phyloP scores from a whole-genome alignment of 2,329 filamentous ascomycete genomes.

The Chalaropsis thielavioides region DNA sequence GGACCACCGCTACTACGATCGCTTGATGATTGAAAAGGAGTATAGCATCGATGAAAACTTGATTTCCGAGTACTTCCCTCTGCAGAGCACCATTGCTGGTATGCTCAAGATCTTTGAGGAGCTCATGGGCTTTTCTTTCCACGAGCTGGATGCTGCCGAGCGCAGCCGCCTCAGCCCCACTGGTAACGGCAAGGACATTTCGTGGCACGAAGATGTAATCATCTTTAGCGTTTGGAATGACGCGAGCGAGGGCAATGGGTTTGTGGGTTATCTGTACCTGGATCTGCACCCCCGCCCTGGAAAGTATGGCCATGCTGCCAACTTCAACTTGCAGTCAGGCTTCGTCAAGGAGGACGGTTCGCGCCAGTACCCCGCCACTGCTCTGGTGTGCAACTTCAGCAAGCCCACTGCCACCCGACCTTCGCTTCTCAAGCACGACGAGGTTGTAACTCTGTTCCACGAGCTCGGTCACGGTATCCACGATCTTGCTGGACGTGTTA shows the following conservation, averaged over 20 bases:
- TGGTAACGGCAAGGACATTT: constrained; percentile 54
- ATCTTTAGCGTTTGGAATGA: constrained; percentile 76
- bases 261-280: constrained; percentile 71
- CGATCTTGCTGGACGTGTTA: constrained; percentile 48
- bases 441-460: constrained; percentile 73
- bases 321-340: constrained; percentile 67
- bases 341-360: constrained; percentile 53
- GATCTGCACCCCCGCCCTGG: constrained; percentile 67
- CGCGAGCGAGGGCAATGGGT: constrained; percentile 51
- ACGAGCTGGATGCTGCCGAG: constrained; percentile 55
- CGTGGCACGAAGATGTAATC: constrained; percentile 74
- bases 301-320: constrained; percentile 75
- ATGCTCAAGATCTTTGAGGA: constrained; percentile 78
- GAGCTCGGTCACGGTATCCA: constrained; percentile 60
- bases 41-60: constrained; percentile 66
- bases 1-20: constrained; percentile 70
- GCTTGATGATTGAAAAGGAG: constrained; percentile 66
- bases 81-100: constrained; percentile 55
- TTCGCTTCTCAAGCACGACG: constrained; percentile 65
- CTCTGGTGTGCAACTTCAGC: constrained; percentile 73
- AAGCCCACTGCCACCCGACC: constrained; percentile 66
- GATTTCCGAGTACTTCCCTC: constrained; percentile 73
- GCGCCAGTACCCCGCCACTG: constrained; percentile 61
- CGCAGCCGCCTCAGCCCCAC: constrained; percentile 49
- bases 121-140: constrained; percentile 65